Conservation (phyloP, 306 rosid species). For the Purshia tridentata region DNA sequence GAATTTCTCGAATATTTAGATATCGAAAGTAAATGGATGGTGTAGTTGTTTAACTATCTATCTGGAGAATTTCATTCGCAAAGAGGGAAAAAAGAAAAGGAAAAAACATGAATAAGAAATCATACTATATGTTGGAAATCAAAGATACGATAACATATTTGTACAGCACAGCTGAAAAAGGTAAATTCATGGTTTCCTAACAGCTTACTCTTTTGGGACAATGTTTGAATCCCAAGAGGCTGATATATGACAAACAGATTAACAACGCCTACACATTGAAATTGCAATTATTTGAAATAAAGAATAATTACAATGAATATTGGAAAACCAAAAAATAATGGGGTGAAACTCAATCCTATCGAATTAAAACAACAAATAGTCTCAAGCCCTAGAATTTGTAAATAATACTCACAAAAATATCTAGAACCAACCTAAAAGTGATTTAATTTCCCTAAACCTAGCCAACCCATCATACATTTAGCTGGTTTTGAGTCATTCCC, state of each 20-base stretch:
- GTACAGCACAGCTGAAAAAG: constrained; percentile 8
- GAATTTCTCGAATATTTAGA: constrained; percentile 44
- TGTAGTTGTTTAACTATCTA: constrained; percentile 52
- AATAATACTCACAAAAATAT: background rate
- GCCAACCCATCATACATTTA: background rate
- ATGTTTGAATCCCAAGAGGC: background rate
- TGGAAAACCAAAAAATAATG: background rate
- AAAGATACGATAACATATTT: constrained; percentile 7
- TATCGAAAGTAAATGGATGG: constrained; percentile 44
- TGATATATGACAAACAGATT: background rate
- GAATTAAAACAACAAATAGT: background rate
- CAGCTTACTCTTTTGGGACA: background rate
- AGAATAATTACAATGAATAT: background rate
- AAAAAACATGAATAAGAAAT: constrained; percentile 52
- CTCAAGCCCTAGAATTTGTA: background rate
- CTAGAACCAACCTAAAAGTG: background rate
- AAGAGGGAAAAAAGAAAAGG: constrained; percentile 28
- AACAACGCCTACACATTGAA: background rate
- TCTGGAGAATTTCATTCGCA: constrained; percentile 44
- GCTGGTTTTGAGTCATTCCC: background rate
- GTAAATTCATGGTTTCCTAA: background rate
- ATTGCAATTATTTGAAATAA: background rate
- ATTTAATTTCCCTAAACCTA: background rate
- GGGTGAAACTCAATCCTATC: background rate
- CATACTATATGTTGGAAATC: constrained; percentile 28